phyloP scores from a whole-genome alignment of 371 early-diverging fungal genomes.

The Syncephalastrum monosporum region DNA sequence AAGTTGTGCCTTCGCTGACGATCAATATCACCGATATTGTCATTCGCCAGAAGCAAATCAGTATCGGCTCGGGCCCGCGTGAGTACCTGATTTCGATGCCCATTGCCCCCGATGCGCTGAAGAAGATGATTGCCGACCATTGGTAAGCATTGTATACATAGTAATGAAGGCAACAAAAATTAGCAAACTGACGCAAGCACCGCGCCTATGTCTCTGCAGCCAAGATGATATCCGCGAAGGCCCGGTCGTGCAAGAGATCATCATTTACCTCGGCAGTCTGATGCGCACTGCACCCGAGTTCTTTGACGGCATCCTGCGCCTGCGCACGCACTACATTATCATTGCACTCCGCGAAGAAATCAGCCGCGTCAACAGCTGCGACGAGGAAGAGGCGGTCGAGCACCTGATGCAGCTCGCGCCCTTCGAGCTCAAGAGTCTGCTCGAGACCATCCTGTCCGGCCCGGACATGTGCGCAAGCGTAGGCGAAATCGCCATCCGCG shows the following conservation, averaged over 20 bases:
- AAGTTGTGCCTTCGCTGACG: constrained; percentile 74
- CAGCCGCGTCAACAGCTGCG: constrained; percentile 65
- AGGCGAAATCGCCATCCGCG: constrained; percentile 47
- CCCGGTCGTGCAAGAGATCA: constrained; percentile 81
- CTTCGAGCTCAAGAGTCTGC: constrained; percentile 74
- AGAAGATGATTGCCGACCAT: constrained; percentile 62
- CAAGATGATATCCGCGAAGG: constrained; percentile 83
- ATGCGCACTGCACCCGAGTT: constrained; percentile 67
- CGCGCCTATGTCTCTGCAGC: constrained; percentile 10
- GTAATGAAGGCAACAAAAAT: too few species aligned
- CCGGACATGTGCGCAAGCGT: constrained; percentile 49
- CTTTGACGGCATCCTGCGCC: constrained; percentile 83
- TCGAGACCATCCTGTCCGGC: constrained; percentile 75
- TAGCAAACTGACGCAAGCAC: too few species aligned
- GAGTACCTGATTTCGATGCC: constrained; percentile 73
- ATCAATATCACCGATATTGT: constrained; percentile 83
- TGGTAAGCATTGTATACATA: constrained; percentile 26
- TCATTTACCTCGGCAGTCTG: constrained; percentile 77
- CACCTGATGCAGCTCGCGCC: constrained; percentile 80
- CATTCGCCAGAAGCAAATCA: constrained; percentile 78
- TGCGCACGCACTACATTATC: constrained; percentile 81
- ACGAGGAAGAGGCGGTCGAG: constrained; percentile 82
- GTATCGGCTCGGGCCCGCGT: constrained; percentile 70
- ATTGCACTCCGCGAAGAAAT: constrained; percentile 87
- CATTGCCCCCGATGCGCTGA: constrained; percentile 65